Evolutionary conservation across 331 rosid species (phyloP), one percentile per base, ranked within the genome.

Genomic region (Phaseolus coccineus): DNA sequence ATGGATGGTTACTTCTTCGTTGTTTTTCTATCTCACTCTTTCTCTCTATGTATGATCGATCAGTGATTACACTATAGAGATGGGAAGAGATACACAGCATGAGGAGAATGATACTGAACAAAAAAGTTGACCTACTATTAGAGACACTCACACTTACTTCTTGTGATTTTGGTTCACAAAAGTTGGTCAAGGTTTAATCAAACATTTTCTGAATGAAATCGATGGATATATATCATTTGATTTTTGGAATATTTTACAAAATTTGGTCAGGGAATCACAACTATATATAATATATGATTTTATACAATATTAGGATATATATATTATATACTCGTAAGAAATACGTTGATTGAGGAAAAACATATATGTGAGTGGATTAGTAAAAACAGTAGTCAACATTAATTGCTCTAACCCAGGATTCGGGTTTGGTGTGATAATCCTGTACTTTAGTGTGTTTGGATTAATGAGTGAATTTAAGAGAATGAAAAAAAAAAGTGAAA

Each of bases 41-140:
- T 1, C n/a, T 33, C 64, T 51, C 46, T 52, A 37, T 31, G 3
- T 37, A 37, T 37, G 42, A 15, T 42, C 47, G 47, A 42, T 8
- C 47, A 1, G 31, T 72, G 70, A 6, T 11, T 42, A 42, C 11
- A 13, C 61, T 47, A 10, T 13, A 15, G 47, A 81, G 81, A 68
- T 74, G 81, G 73, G 77, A 58, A 67, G 71, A 35, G 16, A 35
- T 72, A 75, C 77, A 81, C 2, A 37, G n/a, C 81, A 76, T 69
- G 82, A 56, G 37, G 69, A 53, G 30, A 72, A 13, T 48, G 77
- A 19, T 48, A 5, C 25, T n/a, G 64, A 35, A 55, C 73, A 57
- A 74, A 10, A 63, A 70, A 53, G 30, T 51, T 72, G 79, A 80
- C 52, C 50, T 6, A 51, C 24, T n/a, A 14, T 57, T 42, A 14